Evolutionary conservation across 495 filamentous ascomycete species (phyloP).

Genomic region (Baudoinia panamericana): DNA sequence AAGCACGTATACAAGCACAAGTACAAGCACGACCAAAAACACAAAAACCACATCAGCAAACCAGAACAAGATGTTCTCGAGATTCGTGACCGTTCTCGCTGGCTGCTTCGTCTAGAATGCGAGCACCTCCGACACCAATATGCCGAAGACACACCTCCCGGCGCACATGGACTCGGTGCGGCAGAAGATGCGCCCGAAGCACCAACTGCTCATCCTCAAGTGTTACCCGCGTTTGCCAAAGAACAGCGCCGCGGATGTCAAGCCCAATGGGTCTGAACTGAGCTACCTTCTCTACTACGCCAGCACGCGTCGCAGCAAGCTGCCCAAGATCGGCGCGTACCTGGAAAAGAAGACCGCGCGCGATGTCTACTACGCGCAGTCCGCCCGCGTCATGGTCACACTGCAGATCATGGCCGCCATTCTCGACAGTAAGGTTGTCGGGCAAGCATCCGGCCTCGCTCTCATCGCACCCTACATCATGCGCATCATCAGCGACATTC

Average conservation of each 20-base stretch:
- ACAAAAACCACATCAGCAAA: no score
- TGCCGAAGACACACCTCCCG: slow-evolving; percentile 16
- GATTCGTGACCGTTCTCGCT: no score
- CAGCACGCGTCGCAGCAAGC: slow-evolving; percentile 79
- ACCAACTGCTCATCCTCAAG: slow-evolving; percentile 83
- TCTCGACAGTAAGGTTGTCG: slow-evolving; percentile 54
- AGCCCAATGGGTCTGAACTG: slow-evolving; percentile 85
- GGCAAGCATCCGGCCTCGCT: slow-evolving; percentile 64
- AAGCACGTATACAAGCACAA: no score
- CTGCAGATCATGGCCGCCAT: slow-evolving; percentile 76
- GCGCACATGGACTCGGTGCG: slow-evolving; percentile 45
- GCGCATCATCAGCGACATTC: slow-evolving; percentile 61
- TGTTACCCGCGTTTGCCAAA: slow-evolving; percentile 87
- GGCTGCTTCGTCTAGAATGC: slow-evolving; percentile 13
- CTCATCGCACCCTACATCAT: slow-evolving; percentile 73
- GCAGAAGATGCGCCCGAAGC: slow-evolving; percentile 65
- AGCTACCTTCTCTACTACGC: slow-evolving; percentile 93
- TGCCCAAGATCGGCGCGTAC: slow-evolving; percentile 85
- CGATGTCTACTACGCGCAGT: slow-evolving; percentile 48
- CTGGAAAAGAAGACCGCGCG: slow-evolving; percentile 78
- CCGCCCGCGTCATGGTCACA: slow-evolving; percentile 82
- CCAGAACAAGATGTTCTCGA: no score
- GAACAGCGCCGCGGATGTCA: slow-evolving; percentile 65
- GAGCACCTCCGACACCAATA: slow-evolving; percentile 7
- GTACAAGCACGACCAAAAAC: no score